Evolutionary conservation across 192 early-diverging fungal species (phyloP), one percentile per base, ranked within the genome.

Genomic region (Coemansia sp.): DNA sequence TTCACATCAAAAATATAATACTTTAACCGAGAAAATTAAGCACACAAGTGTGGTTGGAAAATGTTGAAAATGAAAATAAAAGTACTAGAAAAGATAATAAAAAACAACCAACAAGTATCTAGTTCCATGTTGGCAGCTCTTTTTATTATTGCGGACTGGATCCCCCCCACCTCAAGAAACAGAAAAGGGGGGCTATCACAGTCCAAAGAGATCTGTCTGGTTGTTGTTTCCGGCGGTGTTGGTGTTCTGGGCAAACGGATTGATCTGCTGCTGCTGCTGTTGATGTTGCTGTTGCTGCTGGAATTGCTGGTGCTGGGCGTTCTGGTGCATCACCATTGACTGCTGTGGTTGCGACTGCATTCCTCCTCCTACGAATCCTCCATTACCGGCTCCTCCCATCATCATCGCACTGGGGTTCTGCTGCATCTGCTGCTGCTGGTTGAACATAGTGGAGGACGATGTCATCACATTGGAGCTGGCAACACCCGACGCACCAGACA

Each of bases 131-230:
- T 32, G 32, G 4, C 32, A 32, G 32, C 32, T 32, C 32, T 32
- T 32, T 32, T 32, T 32, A 32, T 32, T 32, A 32, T 32, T 32
- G 32, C 32, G 2, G 32, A 32, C 32, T 4, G 47, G 47, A n/a
- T 11, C 47, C n/a, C 21, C 21, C 21, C n/a, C 12, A 11, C n/a
- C n/a, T 48, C n/a, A 48, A n/a, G 2, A 48, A 48, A 48, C 3
- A 48, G 11, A 15, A 48, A 48, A 11, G 3, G 0, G 11, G n/a
- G 11, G 11, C 37, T 39, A 56, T 63, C 64, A 82, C 45, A 76
- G 54, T 5, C 79, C 79, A 63, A 82, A 82, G 18, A 82, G 67
- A 65, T 82, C 61, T 12, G 64, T 64, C 49, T 76, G 74, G 65
- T 53, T 74, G 58, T 53, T 69, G 58, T 59, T 66, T 9, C 57